A percentile compares a stretch with the other conserved stretches of the same genome.
Conservation (phyloP, 2,329 filamentous ascomycete genomes). For the Phaeoacremonium minimum region DNA sequence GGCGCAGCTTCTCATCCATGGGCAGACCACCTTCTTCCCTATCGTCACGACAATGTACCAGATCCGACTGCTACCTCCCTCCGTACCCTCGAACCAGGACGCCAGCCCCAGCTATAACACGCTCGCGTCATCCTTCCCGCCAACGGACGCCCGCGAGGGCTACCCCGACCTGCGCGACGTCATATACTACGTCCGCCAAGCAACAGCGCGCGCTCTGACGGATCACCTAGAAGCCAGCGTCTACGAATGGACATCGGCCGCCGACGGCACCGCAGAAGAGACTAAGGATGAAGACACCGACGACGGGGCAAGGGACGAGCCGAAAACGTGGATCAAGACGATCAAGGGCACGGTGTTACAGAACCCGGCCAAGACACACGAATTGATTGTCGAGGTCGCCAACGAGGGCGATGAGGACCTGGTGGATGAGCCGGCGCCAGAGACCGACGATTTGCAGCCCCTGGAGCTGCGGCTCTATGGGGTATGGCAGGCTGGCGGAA, state of each 20-base stretch:
- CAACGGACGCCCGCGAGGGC: slow-evolving; percentile 28
- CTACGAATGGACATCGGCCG: slow-evolving; percentile 8
- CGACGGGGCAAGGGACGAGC: slow-evolving; percentile 25
- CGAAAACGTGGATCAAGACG: too few species aligned
- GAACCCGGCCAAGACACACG: slow-evolving; percentile 4
- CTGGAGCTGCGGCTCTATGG: slow-evolving; percentile 9
- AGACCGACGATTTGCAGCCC: slow-evolving; percentile 1
- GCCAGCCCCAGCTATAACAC: slow-evolving; percentile 20
- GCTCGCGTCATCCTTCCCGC: slow-evolving; percentile 34
- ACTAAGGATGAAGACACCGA: slow-evolving; percentile 22
- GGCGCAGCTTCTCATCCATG: slow-evolving; percentile 35
- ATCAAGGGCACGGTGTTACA: slow-evolving; percentile 5
- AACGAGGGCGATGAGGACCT: not conserved
- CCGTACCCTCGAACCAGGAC: slow-evolving; percentile 7
- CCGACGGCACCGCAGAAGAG: slow-evolving; percentile 1
- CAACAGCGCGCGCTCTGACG: slow-evolving; percentile 34
- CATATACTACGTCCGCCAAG: slow-evolving; percentile 39
- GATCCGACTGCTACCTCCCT: slow-evolving; percentile 30
- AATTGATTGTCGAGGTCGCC: slow-evolving; percentile 1
- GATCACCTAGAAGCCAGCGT: slow-evolving; percentile 20
- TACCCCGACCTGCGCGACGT: slow-evolving; percentile 41
- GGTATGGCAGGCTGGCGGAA: slow-evolving; percentile 6
- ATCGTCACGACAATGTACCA: slow-evolving; percentile 40
- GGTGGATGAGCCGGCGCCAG: not conserved
- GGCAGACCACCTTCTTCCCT: slow-evolving; percentile 37